Evolutionary conservation across 345 rosid genomes (phyloP), one percentile per base, ranked within the genome.

Genomic region (Gossypioides kirkii): DNA sequence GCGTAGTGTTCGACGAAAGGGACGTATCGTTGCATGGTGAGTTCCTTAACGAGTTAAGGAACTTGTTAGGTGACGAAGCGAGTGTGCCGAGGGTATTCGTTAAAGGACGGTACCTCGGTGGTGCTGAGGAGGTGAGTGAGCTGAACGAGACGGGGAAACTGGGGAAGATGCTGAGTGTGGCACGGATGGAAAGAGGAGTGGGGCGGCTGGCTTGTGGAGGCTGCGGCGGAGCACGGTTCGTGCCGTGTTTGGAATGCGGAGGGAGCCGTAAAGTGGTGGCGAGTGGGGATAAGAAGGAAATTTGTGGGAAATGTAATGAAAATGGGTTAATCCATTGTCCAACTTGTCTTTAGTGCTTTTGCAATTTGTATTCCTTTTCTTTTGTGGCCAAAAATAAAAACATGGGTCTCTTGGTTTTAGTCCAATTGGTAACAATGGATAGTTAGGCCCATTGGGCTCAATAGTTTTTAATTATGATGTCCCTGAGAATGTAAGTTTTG

Each of bases 191-290:
- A 77, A 85, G 82, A 58, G 96, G 87, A 16, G 77, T 83, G 32
- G 97, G 96, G 68, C 82, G 94, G 77, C 86, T 70, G 20, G 89
- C 84, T 74, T 95, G 99, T 14, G 94, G 83, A 70, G 94, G 94
- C 12, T 89, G 99, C n/a, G 96, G 98, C 3, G 99, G 94, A 45
- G 94, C 89, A 0, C 82, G 94, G 80, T 95, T 94, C 73, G 84
- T 91, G 78, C 96, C 97, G 16, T 95, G 99, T 80, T 58, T 88
- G 70, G 94, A 86, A 0, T 92, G 99, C 38, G 91, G 94, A 1
- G 99, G 99, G 38, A 92, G 98, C 55, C 87, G 97, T 41, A 95
- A 88, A 87, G 89, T 95, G 56, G 23, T 83, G 77, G 80, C 74
- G 12, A 84, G 74, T 56, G 88, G 84, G 2, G 89, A 73, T 16